Base-by-base conservation (phyloP, 768 basidiomycete genomes). In the Paxillus involutus region DNA sequence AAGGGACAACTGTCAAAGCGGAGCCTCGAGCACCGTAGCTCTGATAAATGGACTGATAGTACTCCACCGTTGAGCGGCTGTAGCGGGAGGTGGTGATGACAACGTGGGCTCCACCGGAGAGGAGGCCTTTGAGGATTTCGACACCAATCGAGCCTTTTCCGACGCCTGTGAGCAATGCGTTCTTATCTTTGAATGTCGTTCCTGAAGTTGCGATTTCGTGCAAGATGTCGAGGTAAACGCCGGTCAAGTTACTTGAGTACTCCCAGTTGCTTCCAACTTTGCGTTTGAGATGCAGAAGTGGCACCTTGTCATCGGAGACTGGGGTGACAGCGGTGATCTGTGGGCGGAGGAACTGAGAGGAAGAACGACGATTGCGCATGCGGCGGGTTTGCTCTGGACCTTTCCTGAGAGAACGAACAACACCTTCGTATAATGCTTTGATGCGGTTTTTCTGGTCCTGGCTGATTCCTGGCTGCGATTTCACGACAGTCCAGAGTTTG, bases 191-290 rank as follows among this genome's bases (percentile, higher is more conserved):
- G 82, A 98, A 99, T 1, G 94, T 95, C 1, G 95, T 98, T 12
- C 97, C 97, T 5, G 96, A 94, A 0, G 97, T 98, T 6, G 97
- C 97, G 62, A 99, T 98, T 73, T 99, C 97, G 67, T 95, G 92
- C 33, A 99, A 79, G 61, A 99, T 89, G 65, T 99, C 97, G 59
- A 99, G 84, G 72, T 99, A 98, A 21, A 92, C 90, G 50, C 91
- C 84, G 10, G 96, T 98, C 50, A 99, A 78, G 73, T 98, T 98
- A 74, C 90, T 93, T 64, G 91, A 94, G 76, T 98, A 99, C 67
- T 96, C 93, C 94, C 96, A 98, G 63, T 81, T 88, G 16, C 82
- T 83, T 36, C 96, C 97, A 32, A 96, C 91, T 76, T 94, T 97
- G 71, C 97, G 87, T 80, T 98, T 98, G 59, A 99, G 77, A 69